Base-by-base conservation (phyloP, 2,329 filamentous ascomycete genomes). In the Talaromyces sp. region DNA sequence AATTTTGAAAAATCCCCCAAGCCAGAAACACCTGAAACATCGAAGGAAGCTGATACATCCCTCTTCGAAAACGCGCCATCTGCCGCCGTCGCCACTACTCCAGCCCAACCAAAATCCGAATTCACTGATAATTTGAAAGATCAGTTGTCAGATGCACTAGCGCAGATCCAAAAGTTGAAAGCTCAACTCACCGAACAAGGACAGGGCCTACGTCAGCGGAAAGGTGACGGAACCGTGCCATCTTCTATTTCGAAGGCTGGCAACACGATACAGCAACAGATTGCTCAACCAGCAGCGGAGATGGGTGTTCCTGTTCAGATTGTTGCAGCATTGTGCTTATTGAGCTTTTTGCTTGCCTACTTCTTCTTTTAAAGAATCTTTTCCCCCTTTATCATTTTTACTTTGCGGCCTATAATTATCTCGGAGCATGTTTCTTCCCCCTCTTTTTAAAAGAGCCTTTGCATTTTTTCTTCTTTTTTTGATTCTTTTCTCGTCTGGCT, bases 331-430 rank as follows among this genome's bases (percentile, higher is more conserved):
- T 78, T 99, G 43, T 97, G 92, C 72, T 79, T 99, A 67, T 67
- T 96, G 63, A 92, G 90, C 79, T 99, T 99, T 78, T 76, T 99
- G 70, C 83, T 97, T 66, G 94, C 91, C 57, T 99, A 97, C 77
- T 84, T 97, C 75, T 91, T 99, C 80, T 99, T 99, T 76, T 99
- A 86, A 81, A 19, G 35, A 21, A 36, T 17, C 25, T 6, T 4
- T 31, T 51, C 28, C 36, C 35, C 28, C 13, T 10, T 7, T 6
- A 17, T 56, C 8, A 25, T 31, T 36, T 39, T 35, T 22, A 10
- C 21, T 28, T 39, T 52, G 48, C 33, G 22, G 35, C 28, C 31
- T 55, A 35, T 56, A 25, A 33, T 56, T 19, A 25, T 48, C 21
- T 56, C 54, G 45, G 54, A 56, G 54, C 43, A 48, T 50, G 22